Evolutionary conservation across 305 asterid species (phyloP).

Genomic region (Solanum hybrid): DNA sequence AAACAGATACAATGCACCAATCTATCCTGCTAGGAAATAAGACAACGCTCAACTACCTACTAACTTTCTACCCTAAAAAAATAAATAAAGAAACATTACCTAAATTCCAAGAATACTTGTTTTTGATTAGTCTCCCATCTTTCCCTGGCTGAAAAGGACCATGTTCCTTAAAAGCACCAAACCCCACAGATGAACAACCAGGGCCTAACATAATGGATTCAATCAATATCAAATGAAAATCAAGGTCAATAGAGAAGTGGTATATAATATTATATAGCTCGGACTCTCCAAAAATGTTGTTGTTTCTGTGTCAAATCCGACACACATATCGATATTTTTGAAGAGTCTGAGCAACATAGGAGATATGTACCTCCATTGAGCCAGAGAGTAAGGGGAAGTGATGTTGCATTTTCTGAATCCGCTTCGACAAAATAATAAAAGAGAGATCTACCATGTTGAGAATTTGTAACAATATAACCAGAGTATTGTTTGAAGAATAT

Average conservation of each 20-base stretch:
- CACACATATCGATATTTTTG: neutral
- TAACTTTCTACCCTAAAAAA: neutral
- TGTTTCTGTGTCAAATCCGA: neutral
- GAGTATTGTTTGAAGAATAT: slow-evolving; percentile 31
- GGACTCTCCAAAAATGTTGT: neutral
- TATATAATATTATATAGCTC: neutral
- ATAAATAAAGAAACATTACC: neutral
- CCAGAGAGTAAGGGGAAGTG: slow-evolving; percentile 66
- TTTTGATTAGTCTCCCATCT: neutral
- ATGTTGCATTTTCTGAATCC: slow-evolving; percentile 21
- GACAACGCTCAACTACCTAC: neutral
- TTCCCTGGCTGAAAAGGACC: neutral
- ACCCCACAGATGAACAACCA: slow-evolving; percentile 1
- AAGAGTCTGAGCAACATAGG: neutral
- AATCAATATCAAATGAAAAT: neutral
- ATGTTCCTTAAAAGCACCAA: slow-evolving; percentile 2
- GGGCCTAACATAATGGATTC: neutral
- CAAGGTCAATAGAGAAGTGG: neutral
- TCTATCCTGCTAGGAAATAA: neutral
- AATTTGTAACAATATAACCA: slow-evolving; percentile 41
- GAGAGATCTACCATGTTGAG: slow-evolving; percentile 20
- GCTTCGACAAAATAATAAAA: slow-evolving; percentile 59
- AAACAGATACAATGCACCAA: neutral
- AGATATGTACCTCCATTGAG: slow-evolving; percentile 51
- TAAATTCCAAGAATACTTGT: slow-evolving; percentile 3